Percentiles rank a stretch among this genome's conserved stretches.
Conservation (phyloP, 345 rosid species). For the Anacardium occidentale region DNA sequence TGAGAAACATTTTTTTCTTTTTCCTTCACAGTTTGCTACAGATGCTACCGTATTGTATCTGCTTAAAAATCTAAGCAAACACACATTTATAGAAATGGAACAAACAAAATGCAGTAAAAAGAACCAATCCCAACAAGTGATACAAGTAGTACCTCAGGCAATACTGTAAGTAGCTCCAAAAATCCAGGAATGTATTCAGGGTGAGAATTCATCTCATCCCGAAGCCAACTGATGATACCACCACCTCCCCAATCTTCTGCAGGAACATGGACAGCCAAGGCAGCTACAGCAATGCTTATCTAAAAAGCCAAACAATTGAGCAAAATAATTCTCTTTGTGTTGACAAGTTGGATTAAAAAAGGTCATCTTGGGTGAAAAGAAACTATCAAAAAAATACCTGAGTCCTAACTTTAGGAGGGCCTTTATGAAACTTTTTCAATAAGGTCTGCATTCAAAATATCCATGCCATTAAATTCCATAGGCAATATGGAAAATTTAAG, state of each 20-base stretch:
- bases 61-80: neutral
- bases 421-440: constrained; percentile 87
- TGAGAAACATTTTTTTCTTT: neutral
- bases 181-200: constrained; percentile 95
- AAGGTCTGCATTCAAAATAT: constrained; percentile 61
- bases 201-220: constrained; percentile 87
- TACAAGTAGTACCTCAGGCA: constrained; percentile 74
- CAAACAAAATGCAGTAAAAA: constrained; percentile 2
- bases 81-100: constrained; percentile 1
- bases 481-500: constrained; percentile 6
- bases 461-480: constrained; percentile 19
- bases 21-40: neutral
- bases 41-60: neutral
- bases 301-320: constrained; percentile 42
- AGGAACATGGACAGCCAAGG: constrained; percentile 97
- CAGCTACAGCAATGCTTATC: constrained; percentile 99
- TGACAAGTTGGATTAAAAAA: constrained; percentile 8
- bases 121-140: constrained; percentile 7
- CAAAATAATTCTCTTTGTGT: constrained; percentile 10
- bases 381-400: constrained; percentile 55
- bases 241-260: constrained; percentile 97
- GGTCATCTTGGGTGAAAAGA: neutral
- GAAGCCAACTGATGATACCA: constrained; percentile 89
- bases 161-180: constrained; percentile 90
- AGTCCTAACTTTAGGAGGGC: constrained; percentile 97